These are phyloP conservation scores for Phtheirospermum japonicum DNA, from an alignment of 257 asterid genomes.

Conservation along the genomic window DNA sequence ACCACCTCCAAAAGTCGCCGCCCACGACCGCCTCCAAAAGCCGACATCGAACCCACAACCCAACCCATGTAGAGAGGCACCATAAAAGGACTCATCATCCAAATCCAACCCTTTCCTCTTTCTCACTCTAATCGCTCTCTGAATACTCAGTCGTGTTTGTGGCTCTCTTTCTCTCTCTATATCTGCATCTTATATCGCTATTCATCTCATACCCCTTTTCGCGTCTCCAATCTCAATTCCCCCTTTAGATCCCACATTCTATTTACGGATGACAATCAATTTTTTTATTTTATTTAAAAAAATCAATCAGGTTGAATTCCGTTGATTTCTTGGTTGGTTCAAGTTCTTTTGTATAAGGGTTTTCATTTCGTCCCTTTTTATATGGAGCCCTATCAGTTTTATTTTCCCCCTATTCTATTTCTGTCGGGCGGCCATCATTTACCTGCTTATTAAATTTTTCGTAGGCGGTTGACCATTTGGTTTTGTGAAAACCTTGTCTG, in stretches of 20 bases:
- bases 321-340: constrained; percentile 22
- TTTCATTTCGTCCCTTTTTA: neutral
- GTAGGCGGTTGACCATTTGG: no score
- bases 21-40: no score
- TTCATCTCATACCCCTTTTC: constrained; percentile 33
- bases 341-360: neutral
- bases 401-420: neutral
- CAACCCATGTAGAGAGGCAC: no score
- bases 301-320: constrained; percentile 23
- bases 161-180: constrained; percentile 37
- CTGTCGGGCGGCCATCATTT: no score
- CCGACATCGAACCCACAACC: no score
- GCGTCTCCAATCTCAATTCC: constrained; percentile 13
- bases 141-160: constrained; percentile 34
- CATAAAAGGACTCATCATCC: no score
- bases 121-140: constrained; percentile 37
- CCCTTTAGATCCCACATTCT: constrained; percentile 35
- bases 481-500: no score
- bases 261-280: constrained; percentile 19
- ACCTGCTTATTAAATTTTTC: no score
- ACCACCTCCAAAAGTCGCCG: no score
- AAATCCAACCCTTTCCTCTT: constrained; percentile 1
- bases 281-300: neutral
- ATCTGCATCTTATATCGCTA: constrained; percentile 29
- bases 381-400: constrained; percentile 1